phyloP scores from a whole-genome alignment of 805 yeast species.

The Debaryomyces maramus region DNA sequence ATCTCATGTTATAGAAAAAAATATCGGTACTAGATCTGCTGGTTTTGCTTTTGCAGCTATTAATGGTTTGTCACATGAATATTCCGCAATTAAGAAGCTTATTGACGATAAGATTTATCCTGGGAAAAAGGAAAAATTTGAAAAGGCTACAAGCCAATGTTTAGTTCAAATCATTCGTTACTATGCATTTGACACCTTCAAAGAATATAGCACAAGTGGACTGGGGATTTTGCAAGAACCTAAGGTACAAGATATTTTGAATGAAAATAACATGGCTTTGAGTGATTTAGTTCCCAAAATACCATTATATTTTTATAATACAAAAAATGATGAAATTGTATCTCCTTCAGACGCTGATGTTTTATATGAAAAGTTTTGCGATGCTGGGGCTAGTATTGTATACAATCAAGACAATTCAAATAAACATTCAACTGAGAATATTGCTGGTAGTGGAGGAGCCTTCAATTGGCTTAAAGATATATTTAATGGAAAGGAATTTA shows the following conservation, averaged over 20 bases:
- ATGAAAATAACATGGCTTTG: slow-evolving; percentile 13
- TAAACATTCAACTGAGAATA: slow-evolving; percentile 23
- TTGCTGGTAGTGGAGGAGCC: slow-evolving; percentile 17
- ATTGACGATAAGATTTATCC: slow-evolving; percentile 2
- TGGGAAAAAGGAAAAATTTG: slow-evolving; percentile 2
- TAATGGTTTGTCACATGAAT: slow-evolving; percentile 23
- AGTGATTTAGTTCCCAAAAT: slow-evolving; percentile 18
- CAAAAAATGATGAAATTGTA: slow-evolving; percentile 21
- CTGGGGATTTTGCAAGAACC: slow-evolving; percentile 10
- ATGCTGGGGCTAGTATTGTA: slow-evolving; percentile 23
- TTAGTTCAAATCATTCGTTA: neutral
- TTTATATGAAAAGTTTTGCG: slow-evolving; percentile 24
- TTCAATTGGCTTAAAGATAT: slow-evolving; percentile 19
- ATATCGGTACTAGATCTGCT: slow-evolving; percentile 22
- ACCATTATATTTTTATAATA: slow-evolving; percentile 27
- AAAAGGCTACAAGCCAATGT: slow-evolving; percentile 1
- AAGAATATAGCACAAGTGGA: slow-evolving; percentile 3
- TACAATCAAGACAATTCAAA: slow-evolving; percentile 17
- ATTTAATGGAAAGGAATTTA: slow-evolving; percentile 16
- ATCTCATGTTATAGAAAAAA: slow-evolving; percentile 17
- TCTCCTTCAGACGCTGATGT: slow-evolving; percentile 15
- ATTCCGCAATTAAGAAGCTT: slow-evolving; percentile 20
- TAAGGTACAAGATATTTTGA: slow-evolving; percentile 8
- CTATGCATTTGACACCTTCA: neutral
- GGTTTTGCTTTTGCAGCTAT: slow-evolving; percentile 26